These are phyloP conservation scores for Suhomyces panamericanus DNA, from an alignment of 1,139 yeast species.

Conservation along the genomic window DNA sequence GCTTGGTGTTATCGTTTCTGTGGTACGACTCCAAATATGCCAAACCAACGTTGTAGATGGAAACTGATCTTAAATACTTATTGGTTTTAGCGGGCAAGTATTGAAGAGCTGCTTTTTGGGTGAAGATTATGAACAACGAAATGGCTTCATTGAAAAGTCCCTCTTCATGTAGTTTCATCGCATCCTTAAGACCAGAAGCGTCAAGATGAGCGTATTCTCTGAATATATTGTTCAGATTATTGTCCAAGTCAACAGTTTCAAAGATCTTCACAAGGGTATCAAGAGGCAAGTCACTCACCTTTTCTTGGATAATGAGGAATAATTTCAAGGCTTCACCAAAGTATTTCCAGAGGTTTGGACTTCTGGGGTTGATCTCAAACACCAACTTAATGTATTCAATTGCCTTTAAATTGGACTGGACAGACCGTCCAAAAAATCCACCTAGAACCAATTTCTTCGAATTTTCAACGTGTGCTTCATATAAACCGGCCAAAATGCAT, in stretches of 20 bases:
- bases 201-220: constrained; percentile 9
- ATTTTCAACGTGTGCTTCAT: constrained; percentile 57
- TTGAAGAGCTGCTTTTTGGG: constrained; percentile 28
- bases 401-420: constrained; percentile 44
- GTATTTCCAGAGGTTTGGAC: constrained; percentile 57
- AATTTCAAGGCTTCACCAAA: constrained; percentile 52
- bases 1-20: constrained; percentile 26
- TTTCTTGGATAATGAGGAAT: constrained; percentile 45
- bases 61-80: constrained; percentile 57
- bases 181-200: constrained; percentile 12
- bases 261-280: constrained; percentile 40
- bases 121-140: constrained; percentile 26
- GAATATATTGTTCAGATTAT: constrained; percentile 3
- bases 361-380: constrained; percentile 31
- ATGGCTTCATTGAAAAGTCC: constrained; percentile 24
- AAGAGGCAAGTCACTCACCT: constrained; percentile 44
- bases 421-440: constrained; percentile 67
- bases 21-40: constrained; percentile 55
- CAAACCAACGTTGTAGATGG: constrained; percentile 70
- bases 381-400: constrained; percentile 50
- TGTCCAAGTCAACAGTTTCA: constrained; percentile 14
- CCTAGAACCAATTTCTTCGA: constrained; percentile 52
- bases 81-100: constrained; percentile 36
- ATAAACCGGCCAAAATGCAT: constrained; percentile 57
- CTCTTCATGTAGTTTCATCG: constrained; percentile 13